Evolutionary conservation across 768 basidiomycete species (phyloP), one percentile per base, ranked within the genome.

Genomic region (Lepiota venenata): DNA sequence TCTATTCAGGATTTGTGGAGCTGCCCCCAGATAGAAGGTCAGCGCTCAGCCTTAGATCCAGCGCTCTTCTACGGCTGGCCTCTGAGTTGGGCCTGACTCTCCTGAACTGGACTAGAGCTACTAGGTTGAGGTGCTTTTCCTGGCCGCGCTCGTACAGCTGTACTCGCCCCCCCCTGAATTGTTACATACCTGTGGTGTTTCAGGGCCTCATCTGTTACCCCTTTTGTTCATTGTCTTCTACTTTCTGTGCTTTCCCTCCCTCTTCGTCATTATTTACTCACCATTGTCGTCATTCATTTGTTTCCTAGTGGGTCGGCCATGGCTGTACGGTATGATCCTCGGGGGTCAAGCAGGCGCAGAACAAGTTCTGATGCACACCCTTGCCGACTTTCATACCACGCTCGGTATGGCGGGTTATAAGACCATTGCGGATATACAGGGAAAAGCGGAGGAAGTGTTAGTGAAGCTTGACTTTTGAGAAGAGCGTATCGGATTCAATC

Each of bases 271-370:
- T 16, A 47, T n/a, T 29, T 29, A 14, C 2, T 42, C 29, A 50
- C 36, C 32, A 42, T 29, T 36, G 27, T 25, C n/a, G 41, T 44
- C 35, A 35, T 32, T 42, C 48, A 52, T 46, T 36, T 20, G 46
- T 42, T 16, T 32, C 40, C 27, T 32, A 90, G 86, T 91, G 29
- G 88, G 80, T 20, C 79, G 89, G n/a, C 85, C 86, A 9, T 84
- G 78, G 73, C 73, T 91, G 58, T 91, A 90, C 56, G 90, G 86
- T 5, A 77, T 88, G 41, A 73, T 85, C 5, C 69, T 87, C 11
- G 86, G 72, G 4, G 90, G 91, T 0, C 81, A 90, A 64, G 77
- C 73, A 3, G 92, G 91, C 2, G 82, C 90, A 10, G 84, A 91
- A 61, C 83, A 89, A 58, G 85, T 92, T 11, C 67, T 93, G 56